Conservation (phyloP, 805 yeast species). For the Lipomyces kockii region DNA sequence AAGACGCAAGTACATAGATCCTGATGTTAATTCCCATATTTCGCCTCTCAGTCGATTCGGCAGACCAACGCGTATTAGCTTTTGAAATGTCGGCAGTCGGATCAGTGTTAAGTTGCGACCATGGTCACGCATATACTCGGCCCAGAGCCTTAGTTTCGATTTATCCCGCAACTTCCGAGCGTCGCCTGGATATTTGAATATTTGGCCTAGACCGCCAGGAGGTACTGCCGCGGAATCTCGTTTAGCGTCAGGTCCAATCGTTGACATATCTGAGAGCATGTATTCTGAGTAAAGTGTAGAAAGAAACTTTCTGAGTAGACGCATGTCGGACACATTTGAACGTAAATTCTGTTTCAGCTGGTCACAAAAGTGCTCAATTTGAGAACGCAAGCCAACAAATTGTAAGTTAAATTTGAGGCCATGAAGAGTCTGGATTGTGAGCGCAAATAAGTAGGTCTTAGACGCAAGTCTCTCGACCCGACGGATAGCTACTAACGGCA, state of each 20-base stretch:
- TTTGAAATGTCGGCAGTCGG: conserved; percentile 75
- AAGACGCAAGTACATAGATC: conserved; percentile 77
- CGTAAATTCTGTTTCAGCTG: conserved; percentile 64
- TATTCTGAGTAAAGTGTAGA: conserved; percentile 84
- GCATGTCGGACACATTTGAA: conserved; percentile 65
- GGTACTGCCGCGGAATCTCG: conserved; percentile 54
- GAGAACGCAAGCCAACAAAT: conserved; percentile 77
- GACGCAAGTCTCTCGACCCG: conserved; percentile 87
- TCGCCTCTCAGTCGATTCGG: conserved; percentile 97
- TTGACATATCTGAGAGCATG: conserved; percentile 49
- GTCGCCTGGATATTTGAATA: conserved; percentile 88
- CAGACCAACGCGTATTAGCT: conserved; percentile 83
- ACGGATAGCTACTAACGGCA: conserved; percentile 78
- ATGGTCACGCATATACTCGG: conserved; percentile 79
- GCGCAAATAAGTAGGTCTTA: conserved; percentile 74
- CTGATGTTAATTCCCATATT: conserved; percentile 90
- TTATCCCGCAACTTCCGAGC: conserved; percentile 76
- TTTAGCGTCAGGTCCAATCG: conserved; percentile 29
- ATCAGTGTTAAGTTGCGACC: conserved; percentile 83
- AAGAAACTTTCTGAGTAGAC: conserved; percentile 65
- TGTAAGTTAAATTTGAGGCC: conserved; percentile 67
- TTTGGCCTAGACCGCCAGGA: conserved; percentile 88
- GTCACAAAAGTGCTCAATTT: conserved; percentile 79
- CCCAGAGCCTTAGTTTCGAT: conserved; percentile 89
- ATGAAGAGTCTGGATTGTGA: conserved; percentile 70